Evolutionary conservation across 2,329 filamentous ascomycete genomes (phyloP).

Genomic region (Colletotrichum godetiae): DNA sequence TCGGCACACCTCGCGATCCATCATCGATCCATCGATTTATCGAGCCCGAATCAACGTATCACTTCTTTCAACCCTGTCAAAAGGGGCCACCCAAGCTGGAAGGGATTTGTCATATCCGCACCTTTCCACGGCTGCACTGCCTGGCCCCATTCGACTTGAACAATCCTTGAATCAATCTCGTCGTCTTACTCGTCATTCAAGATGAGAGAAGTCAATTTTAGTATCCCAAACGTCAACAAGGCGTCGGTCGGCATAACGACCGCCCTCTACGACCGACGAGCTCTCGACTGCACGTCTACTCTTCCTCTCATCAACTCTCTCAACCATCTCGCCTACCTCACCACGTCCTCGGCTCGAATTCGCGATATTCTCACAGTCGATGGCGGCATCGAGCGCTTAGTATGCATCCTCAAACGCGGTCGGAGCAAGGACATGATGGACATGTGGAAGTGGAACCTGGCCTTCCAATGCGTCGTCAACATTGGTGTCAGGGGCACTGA

Average conservation of each 20-base stretch:
- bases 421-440: slow-evolving; percentile 99
- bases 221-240: slow-evolving; percentile 99
- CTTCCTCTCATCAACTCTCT: slow-evolving; percentile 98
- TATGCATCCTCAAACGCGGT: slow-evolving; percentile 98
- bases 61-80: slow-evolving; percentile 17
- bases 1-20: slow-evolving; percentile 9
- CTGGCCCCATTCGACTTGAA: slow-evolving; percentile 30
- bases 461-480: slow-evolving; percentile 99
- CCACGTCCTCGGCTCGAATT: slow-evolving; percentile 96
- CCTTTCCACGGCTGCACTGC: slow-evolving; percentile 30
- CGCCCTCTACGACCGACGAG: slow-evolving; percentile 95
- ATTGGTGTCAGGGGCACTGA: slow-evolving; percentile 97
- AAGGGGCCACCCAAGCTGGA: slow-evolving; percentile 34
- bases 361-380: slow-evolving; percentile 98
- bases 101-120: slow-evolving; percentile 22
- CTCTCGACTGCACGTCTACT: slow-evolving; percentile 97
- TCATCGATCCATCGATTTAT: slow-evolving; percentile 30
- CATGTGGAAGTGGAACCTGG: slow-evolving; percentile 99
- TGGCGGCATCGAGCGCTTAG: slow-evolving; percentile 94
- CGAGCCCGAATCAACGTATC: slow-evolving; percentile 14
- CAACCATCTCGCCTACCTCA: slow-evolving; percentile 98
- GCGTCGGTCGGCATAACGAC: slow-evolving; percentile 98
- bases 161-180: not conserved
- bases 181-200: slow-evolving; percentile 52
- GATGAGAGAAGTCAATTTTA: slow-evolving; percentile 99